Conservation (phyloP, 2,329 filamentous ascomycete species). For the Neobulgaria alba region DNA sequence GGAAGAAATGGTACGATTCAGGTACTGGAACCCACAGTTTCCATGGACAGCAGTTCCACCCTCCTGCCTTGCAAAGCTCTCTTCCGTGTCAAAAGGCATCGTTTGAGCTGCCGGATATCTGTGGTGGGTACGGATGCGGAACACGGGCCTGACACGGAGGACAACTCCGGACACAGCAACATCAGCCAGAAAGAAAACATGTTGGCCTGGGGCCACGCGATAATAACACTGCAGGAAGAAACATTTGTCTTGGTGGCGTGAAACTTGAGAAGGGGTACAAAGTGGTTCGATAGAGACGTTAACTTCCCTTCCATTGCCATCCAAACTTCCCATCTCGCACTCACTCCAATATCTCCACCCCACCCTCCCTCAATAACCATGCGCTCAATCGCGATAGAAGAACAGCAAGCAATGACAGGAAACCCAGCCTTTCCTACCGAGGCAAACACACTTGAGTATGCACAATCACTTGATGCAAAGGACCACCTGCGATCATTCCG, state of each 20-base stretch:
- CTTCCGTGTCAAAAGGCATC: too few species aligned
- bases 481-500: conserved; percentile 55
- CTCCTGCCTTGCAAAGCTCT: too few species aligned
- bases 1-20: too few species aligned
- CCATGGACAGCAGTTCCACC: too few species aligned
- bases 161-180: too few species aligned
- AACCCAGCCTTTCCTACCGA: conserved; percentile 39
- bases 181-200: too few species aligned
- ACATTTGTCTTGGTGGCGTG: background rate
- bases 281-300: conserved; percentile 3
- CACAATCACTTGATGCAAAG: conserved; percentile 46
- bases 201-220: too few species aligned
- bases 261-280: conserved; percentile 1
- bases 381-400: conserved; percentile 21
- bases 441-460: conserved; percentile 40
- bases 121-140: too few species aligned
- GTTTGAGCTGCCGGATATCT: too few species aligned
- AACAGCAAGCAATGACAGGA: conserved; percentile 5
- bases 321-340: background rate
- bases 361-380: conserved; percentile 9
- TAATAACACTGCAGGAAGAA: background rate
- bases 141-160: too few species aligned
- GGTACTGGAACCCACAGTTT: too few species aligned
- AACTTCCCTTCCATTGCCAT: background rate
- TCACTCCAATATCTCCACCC: background rate